A percentile compares a stretch with the other conserved stretches of the same genome.
Evolutionary conservation across 2,329 filamentous ascomycete species (phyloP).

Genomic region (Aspergillus viridinutans): DNA sequence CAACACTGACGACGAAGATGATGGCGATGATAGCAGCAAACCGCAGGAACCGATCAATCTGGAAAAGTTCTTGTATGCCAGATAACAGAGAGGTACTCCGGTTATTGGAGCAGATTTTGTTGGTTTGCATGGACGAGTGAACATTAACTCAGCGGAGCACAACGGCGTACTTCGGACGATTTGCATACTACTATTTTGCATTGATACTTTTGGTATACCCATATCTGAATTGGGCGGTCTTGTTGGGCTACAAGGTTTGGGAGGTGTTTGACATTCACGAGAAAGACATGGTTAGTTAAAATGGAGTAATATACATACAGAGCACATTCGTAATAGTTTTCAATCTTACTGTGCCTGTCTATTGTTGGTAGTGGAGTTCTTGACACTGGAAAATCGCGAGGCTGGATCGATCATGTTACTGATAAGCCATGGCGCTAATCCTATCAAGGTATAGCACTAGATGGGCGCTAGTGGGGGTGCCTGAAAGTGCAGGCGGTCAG

Average conservation of each 20-base stretch:
- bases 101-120: conserved; percentile 15
- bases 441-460: conserved; percentile 8
- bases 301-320: neutral
- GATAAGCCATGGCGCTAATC: conserved; percentile 14
- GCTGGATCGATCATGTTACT: conserved; percentile 15
- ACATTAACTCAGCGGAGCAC: neutral
- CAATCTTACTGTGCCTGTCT: conserved; percentile 1
- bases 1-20: conserved; percentile 46
- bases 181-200: neutral
- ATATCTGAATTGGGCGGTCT: neutral
- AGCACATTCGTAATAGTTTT: neutral
- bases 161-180: neutral
- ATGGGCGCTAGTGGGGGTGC: conserved; percentile 8
- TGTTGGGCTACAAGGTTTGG: neutral
- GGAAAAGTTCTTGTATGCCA: conserved; percentile 1
- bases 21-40: conserved; percentile 9
- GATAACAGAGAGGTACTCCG: conserved; percentile 33
- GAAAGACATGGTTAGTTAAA: neutral
- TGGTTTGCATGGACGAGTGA: neutral
- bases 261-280: neutral
- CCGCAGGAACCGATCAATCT: conserved; percentile 17
- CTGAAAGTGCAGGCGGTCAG: conserved; percentile 26
- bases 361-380: neutral
- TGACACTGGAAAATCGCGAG: conserved; percentile 8
- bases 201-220: neutral